Percentiles rank a stretch among this genome's conserved stretches.
Evolutionary conservation across 257 asterid species (phyloP).

Genomic region (Solanum gandarillasii): DNA sequence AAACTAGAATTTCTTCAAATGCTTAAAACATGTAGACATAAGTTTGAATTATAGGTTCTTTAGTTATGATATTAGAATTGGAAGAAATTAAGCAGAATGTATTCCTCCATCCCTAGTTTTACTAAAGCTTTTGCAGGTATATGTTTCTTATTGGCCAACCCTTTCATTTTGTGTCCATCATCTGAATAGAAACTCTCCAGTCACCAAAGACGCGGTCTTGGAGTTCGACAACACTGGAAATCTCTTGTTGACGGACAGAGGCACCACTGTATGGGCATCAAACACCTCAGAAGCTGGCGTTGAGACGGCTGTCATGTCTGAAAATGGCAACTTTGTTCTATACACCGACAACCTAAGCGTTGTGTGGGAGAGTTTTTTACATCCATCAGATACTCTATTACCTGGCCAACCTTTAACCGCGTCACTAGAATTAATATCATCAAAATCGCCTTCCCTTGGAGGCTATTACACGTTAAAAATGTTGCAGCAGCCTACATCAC

Average conservation of each 20-base stretch:
- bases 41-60: not conserved
- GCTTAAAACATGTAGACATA: not conserved
- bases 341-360: constrained; percentile 20
- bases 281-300: constrained; percentile 47
- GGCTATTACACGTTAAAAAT: constrained; percentile 74
- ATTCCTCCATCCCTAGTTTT: constrained; percentile 27
- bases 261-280: constrained; percentile 55
- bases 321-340: constrained; percentile 68
- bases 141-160: constrained; percentile 27
- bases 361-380: constrained; percentile 69
- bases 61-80: not conserved
- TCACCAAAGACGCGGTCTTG: constrained; percentile 55
- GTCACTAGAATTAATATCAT: constrained; percentile 48
- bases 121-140: constrained; percentile 41
- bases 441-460: constrained; percentile 29
- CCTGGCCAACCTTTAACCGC: constrained; percentile 73
- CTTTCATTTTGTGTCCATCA: constrained; percentile 55
- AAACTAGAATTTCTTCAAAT: not conserved
- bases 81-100: not conserved
- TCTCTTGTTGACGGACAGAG: constrained; percentile 44
- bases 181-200: constrained; percentile 79
- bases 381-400: constrained; percentile 78
- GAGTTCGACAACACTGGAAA: constrained; percentile 56
- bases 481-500: constrained; percentile 69
- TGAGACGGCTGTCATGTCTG: constrained; percentile 48